Evolutionary conservation across 1,139 yeast genomes (phyloP), one percentile per base, ranked within the genome.

Genomic region (Hyphopichia pseudoburtonii): DNA sequence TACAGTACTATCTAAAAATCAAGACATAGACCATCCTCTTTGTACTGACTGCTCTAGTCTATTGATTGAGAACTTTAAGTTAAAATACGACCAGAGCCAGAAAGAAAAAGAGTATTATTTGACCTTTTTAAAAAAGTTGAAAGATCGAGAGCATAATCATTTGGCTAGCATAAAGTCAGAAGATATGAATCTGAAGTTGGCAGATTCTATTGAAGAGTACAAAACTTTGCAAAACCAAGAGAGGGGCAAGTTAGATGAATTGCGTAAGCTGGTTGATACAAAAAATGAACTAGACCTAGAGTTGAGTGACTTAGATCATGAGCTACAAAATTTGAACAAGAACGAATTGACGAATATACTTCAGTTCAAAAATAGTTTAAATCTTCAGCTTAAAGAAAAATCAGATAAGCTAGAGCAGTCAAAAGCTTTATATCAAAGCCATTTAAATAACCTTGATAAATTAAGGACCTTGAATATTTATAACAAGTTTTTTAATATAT

Each of bases 1-100:
- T 78, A 47, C 82, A 77, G 19, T 80, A 5, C 52, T 71, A 11
- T 69, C 75, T 12, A 53, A 80, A 8, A 82, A 83, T 44, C 82
- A 84, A 37, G 89, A 83, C 42, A 73, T 90, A n/a, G 95, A 87
- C 45, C 76, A 86, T 52, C 98, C 98, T 0, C 78, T 94, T 12
- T 90, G 97, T 49, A 71, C 73, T 24, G 97, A 90, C 35, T 92
- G 98, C 57, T 86, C 95, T 3, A 78, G 73, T 31, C 56, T 76
- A 21, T 59, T 90, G 22, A 69, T 85, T 4, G 81, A 77, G n/a
- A 82, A 81, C 41, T 72, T 88, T 56, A 83, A 82, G 50, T 60
- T 68, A 18, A 82, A 83, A 48, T 86, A 85, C 55, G 92, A 86
- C 42, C 87, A 81, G 42, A 75, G 82, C 10, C 79, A 85, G 31